Conservation (phyloP, 768 basidiomycete species). For the Panus rudis region DNA sequence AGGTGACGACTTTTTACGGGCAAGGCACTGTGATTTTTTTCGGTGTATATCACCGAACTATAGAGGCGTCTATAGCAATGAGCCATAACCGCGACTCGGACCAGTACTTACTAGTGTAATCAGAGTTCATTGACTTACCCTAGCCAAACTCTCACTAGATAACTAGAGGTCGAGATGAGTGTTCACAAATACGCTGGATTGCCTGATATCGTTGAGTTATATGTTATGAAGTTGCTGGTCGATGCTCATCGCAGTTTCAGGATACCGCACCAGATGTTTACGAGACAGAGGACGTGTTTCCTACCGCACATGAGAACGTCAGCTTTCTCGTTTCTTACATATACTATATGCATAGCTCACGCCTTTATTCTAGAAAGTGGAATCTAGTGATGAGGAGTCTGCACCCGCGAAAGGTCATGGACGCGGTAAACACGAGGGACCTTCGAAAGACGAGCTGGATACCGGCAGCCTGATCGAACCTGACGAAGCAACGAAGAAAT, state of each 20-base stretch:
- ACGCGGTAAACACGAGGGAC: slow-evolving; percentile 32
- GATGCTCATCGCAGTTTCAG: slow-evolving; percentile 30
- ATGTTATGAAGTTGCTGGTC: slow-evolving; percentile 3
- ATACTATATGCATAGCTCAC: not conserved
- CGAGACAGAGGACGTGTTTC: slow-evolving; percentile 79
- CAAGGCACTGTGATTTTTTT: not conserved
- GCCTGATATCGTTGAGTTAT: slow-evolving; percentile 77
- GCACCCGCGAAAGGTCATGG: slow-evolving; percentile 33
- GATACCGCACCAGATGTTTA: slow-evolving; percentile 90
- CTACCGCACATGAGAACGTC: slow-evolving; percentile 44
- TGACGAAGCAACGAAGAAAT: slow-evolving; percentile 63
- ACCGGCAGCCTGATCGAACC: slow-evolving; percentile 52
- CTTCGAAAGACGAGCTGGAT: slow-evolving; percentile 63
- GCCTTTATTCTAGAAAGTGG: slow-evolving; percentile 38
- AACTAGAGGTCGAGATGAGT: too few species aligned
- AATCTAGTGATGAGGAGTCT: slow-evolving; percentile 63
- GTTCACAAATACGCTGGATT: slow-evolving; percentile 77
- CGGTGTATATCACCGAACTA: too few species aligned
- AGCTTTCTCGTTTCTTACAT: slow-evolving; percentile 14
- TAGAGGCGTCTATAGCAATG: too few species aligned
- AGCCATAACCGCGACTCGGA: too few species aligned
- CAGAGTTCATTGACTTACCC: not conserved
- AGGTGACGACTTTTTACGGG: slow-evolving; percentile 40
- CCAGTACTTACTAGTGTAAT: not conserved
- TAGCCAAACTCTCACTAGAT: not conserved